Percentiles rank a stretch among this genome's conserved stretches.
phyloP scores from a whole-genome alignment of 768 basidiomycete genomes.

The Xerocomellus amylosporus region DNA sequence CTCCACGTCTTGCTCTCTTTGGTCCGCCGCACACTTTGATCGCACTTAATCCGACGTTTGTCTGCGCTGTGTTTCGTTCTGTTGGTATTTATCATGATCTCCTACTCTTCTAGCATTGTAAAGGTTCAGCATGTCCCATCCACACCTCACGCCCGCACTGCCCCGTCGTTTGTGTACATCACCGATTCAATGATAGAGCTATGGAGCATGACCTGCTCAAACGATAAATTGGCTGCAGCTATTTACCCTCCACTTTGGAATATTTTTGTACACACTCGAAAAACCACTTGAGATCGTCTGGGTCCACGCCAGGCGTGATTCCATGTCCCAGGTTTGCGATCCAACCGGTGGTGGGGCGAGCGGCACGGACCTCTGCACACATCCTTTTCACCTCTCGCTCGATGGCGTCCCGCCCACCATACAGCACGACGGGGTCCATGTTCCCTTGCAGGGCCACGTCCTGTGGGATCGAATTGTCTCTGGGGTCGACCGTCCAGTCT shows the following conservation, averaged over 20 bases:
- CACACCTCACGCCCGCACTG: slow-evolving; percentile 12
- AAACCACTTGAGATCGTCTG: slow-evolving; percentile 90
- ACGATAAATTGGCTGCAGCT: background rate
- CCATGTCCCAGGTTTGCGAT: slow-evolving; percentile 97
- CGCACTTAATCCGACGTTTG: slow-evolving; percentile 4
- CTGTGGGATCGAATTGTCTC: slow-evolving; percentile 54
- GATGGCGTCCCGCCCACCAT: slow-evolving; percentile 84
- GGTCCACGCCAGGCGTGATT: slow-evolving; percentile 93
- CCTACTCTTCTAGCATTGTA: slow-evolving; percentile 26
- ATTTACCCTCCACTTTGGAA: slow-evolving; percentile 38
- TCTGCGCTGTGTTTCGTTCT: slow-evolving; percentile 3
- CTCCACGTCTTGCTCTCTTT: slow-evolving; percentile 14
- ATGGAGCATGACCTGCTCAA: slow-evolving; percentile 6
- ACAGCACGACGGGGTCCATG: slow-evolving; percentile 84
- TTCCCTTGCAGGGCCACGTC: slow-evolving; percentile 86
- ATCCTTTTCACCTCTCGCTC: slow-evolving; percentile 82
- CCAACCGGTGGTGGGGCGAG: slow-evolving; percentile 66
- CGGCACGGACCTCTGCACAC: slow-evolving; percentile 65
- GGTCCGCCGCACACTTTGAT: slow-evolving; percentile 3
- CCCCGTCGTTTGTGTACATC: slow-evolving; percentile 22
- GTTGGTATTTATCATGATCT: slow-evolving; percentile 32
- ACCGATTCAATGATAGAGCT: slow-evolving; percentile 9
- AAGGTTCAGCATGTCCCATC: slow-evolving; percentile 27
- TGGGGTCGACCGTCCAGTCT: slow-evolving; percentile 87
- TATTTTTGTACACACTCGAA: slow-evolving; percentile 87